A percentile compares a stretch with the other conserved stretches of the same genome.
Conservation (phyloP, 345 rosid genomes). For the Cardamine occulta region DNA sequence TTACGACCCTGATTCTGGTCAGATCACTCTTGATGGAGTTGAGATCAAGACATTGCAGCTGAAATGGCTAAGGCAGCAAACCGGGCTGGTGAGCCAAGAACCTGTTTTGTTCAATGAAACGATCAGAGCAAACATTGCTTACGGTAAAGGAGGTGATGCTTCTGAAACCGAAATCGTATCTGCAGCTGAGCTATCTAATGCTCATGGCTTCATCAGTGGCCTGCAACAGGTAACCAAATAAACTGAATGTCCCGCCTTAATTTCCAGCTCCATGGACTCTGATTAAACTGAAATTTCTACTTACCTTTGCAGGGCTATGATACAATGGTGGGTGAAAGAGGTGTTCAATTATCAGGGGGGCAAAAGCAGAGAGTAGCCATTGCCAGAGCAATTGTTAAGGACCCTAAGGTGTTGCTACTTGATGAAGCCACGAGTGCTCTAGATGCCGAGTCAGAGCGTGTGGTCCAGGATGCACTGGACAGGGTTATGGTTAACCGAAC, state of each 20-base stretch:
- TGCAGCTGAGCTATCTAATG: constrained; percentile 76
- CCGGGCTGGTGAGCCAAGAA: constrained; percentile 84
- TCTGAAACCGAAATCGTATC: constrained; percentile 68
- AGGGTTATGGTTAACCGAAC: constrained; percentile 62
- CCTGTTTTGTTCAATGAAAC: constrained; percentile 75
- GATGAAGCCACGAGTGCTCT: constrained; percentile 83
- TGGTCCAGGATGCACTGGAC: constrained; percentile 71
- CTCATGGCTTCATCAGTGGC: constrained; percentile 80
- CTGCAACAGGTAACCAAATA: constrained; percentile 61
- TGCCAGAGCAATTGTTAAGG: constrained; percentile 71
- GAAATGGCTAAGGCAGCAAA: constrained; percentile 81
- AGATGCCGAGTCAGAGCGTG: constrained; percentile 71
- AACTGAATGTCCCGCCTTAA: background rate
- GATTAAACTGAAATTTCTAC: background rate
- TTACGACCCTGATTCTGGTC: constrained; percentile 80
- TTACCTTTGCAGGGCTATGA: constrained; percentile 57
- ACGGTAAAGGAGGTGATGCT: constrained; percentile 75
- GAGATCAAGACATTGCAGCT: constrained; percentile 63
- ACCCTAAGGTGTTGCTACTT: constrained; percentile 62
- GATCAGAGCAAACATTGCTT: constrained; percentile 75
- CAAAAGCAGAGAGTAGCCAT: constrained; percentile 84
- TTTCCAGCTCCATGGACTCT: background rate
- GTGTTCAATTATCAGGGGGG: constrained; percentile 72
- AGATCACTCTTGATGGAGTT: constrained; percentile 69
- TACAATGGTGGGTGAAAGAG: constrained; percentile 76